Percentiles rank a stretch among this genome's conserved stretches.
Conservation (phyloP, 306 rosid genomes). For the Delonix regia region DNA sequence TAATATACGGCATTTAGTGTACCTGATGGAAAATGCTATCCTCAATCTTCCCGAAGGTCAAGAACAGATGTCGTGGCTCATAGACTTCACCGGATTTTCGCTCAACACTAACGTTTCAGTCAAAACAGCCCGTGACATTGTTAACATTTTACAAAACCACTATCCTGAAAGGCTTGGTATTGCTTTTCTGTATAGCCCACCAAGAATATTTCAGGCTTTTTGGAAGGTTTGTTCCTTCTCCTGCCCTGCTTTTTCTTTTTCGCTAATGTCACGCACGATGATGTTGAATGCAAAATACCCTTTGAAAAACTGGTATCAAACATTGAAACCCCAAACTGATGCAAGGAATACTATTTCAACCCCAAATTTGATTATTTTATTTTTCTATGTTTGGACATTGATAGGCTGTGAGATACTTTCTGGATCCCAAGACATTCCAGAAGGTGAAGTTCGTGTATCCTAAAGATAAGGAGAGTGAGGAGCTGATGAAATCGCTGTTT, state of each 20-base stretch:
- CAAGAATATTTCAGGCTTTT: conserved; percentile 86
- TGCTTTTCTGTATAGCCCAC: conserved; percentile 79
- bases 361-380: too few relatives aligned
- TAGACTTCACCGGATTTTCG: conserved; percentile 83
- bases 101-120: conserved; percentile 53
- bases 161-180: conserved; percentile 93
- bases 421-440: conserved; percentile 77
- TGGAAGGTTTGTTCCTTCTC: conserved; percentile 74
- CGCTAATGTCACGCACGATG: too few relatives aligned
- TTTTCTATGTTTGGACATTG: conserved; percentile 2
- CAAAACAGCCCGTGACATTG: conserved; percentile 76
- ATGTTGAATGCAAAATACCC: too few relatives aligned
- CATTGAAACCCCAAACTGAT: too few relatives aligned
- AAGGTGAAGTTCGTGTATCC: conserved; percentile 89
- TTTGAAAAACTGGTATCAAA: too few relatives aligned
- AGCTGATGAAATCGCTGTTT: conserved; percentile 80
- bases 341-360: too few relatives aligned
- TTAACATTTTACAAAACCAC: conserved; percentile 80
- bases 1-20: conserved; percentile 72
- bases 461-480: conserved; percentile 69
- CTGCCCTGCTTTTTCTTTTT: conserved; percentile 16
- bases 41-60: conserved; percentile 82
- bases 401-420: conserved; percentile 76
- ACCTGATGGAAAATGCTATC: conserved; percentile 81
- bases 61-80: conserved; percentile 93